A percentile compares a stretch with the other conserved stretches of the same genome.
Conservation (phyloP, 345 rosid species). For the Moringa oleifera region DNA sequence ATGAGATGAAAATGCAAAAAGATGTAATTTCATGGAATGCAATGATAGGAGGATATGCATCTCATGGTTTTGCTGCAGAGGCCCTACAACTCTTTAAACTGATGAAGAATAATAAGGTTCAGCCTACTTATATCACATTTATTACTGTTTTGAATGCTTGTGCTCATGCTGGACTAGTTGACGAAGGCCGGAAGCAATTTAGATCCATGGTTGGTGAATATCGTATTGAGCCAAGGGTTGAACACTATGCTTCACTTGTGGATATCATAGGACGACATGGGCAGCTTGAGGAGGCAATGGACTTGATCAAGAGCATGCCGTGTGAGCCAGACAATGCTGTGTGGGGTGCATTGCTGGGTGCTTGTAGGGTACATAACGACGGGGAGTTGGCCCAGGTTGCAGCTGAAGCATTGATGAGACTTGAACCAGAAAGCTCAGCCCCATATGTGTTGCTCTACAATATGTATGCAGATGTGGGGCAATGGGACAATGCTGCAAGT, state of each 20-base stretch:
- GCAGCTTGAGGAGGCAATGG: constrained; percentile 53
- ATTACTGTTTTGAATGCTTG: constrained; percentile 67
- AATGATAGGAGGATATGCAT: constrained; percentile 78
- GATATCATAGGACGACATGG: constrained; percentile 54
- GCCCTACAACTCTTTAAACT: constrained; percentile 44
- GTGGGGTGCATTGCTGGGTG: constrained; percentile 80
- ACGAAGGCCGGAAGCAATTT: constrained; percentile 50
- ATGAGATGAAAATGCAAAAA: constrained; percentile 36
- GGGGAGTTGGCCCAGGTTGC: constrained; percentile 49
- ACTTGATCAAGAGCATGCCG: constrained; percentile 51
- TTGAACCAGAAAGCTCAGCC: constrained; percentile 67
- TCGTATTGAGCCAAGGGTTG: constrained; percentile 48
- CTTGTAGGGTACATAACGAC: constrained; percentile 54
- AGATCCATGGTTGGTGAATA: constrained; percentile 45
- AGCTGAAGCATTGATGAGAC: constrained; percentile 58
- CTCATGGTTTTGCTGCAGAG: constrained; percentile 54
- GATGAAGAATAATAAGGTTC: constrained; percentile 45
- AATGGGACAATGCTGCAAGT: constrained; percentile 57
- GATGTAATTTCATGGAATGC: constrained; percentile 82
- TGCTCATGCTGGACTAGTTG: constrained; percentile 57
- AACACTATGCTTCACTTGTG: constrained; percentile 60
- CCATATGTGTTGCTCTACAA: constrained; percentile 60
- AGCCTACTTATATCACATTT: constrained; percentile 60
- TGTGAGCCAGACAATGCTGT: constrained; percentile 57
- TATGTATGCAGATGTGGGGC: constrained; percentile 59